Base-by-base conservation (phyloP, 2,329 filamentous ascomycete genomes). In the Whalleya microplaca region DNA sequence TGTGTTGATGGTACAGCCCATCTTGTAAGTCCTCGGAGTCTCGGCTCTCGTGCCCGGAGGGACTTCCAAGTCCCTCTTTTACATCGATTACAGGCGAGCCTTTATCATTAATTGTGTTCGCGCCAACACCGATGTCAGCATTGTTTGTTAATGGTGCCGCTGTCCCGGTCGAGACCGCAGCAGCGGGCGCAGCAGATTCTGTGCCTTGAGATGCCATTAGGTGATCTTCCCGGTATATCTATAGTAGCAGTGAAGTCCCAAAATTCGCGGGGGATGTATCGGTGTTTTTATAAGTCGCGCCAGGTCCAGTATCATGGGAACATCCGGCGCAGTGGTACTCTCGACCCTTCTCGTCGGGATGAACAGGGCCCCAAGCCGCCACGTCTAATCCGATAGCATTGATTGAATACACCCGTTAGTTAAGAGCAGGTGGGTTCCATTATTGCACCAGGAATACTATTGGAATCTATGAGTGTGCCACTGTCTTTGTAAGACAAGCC, bases 191-290 rank as follows among this genome's bases (percentile, higher is more conserved):
- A 2, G 58, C 23, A 14, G 58, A 56, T 50, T 58, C 55, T 4
- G 58, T 58, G 50, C 44, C 49, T 41, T 49, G 55, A 6, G 58
- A 58, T 2, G 51, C 45, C 58, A 58, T 61, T 41, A 14, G 21
- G 10, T 10, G 21, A 23, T 19, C 19, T 3, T 19, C 9, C 18
- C 20, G 9, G 32, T 12, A 3, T 14, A 37, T 37, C 32, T 5
- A 16, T 37, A 14, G 9, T 12, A 37, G 3, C 14, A 16, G 8
- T 16, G 4, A 37, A 12, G 8, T 5, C 10, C 14, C 7, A 37
- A 3, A 37, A 16, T 37, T 16, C 14, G 10, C 32, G 14, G 32
- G 45, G 27, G 27, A 8, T 19, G 21, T 29, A 21, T 6, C n/a
- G 10, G 29, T 41, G 37, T 48, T 16, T 47, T 41, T 52, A 54